Evolutionary conservation across 108 stramenopile species (phyloP).

Genomic region (Conticribra weissflogii): DNA sequence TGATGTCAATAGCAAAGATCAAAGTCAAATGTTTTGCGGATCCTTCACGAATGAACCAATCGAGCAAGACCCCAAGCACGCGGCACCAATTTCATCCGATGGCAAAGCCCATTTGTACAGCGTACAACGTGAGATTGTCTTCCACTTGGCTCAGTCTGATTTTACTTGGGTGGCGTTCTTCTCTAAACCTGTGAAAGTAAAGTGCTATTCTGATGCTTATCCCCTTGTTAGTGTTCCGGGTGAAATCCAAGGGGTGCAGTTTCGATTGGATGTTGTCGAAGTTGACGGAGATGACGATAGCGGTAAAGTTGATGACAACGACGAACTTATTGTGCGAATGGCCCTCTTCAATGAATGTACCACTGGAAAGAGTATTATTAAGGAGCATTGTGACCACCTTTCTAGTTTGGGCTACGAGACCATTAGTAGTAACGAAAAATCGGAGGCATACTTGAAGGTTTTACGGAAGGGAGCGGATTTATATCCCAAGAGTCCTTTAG

Average conservation of each 20-base stretch:
- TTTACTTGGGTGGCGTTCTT: constrained; percentile 93
- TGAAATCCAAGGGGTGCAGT: constrained; percentile 22
- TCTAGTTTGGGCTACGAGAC: constrained; percentile 38
- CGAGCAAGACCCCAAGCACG: constrained; percentile 31
- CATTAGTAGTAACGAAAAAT: constrained; percentile 30
- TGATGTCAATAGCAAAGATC: not conserved
- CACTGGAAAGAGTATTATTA: constrained; percentile 52
- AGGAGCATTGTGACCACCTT: constrained; percentile 45
- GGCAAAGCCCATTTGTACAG: constrained; percentile 29
- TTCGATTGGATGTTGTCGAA: constrained; percentile 44
- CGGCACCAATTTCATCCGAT: constrained; percentile 29
- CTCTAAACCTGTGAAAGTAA: constrained; percentile 77
- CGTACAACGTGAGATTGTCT: constrained; percentile 70
- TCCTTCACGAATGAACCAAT: constrained; percentile 39
- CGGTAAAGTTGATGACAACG: not conserved
- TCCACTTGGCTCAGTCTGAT: constrained; percentile 74
- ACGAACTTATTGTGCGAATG: constrained; percentile 68
- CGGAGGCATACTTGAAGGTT: constrained; percentile 36
- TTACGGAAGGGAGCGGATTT: constrained; percentile 32
- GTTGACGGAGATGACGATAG: constrained; percentile 24
- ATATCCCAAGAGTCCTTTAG: constrained; percentile 52
- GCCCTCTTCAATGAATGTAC: constrained; percentile 88
- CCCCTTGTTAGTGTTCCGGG: constrained; percentile 32
- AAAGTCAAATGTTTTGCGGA: constrained; percentile 38
- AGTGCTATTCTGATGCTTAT: constrained; percentile 50